These are phyloP conservation scores for Periconia sp. DNA, from an alignment of 2,329 filamentous ascomycete genomes.

Conservation along the genomic window DNA sequence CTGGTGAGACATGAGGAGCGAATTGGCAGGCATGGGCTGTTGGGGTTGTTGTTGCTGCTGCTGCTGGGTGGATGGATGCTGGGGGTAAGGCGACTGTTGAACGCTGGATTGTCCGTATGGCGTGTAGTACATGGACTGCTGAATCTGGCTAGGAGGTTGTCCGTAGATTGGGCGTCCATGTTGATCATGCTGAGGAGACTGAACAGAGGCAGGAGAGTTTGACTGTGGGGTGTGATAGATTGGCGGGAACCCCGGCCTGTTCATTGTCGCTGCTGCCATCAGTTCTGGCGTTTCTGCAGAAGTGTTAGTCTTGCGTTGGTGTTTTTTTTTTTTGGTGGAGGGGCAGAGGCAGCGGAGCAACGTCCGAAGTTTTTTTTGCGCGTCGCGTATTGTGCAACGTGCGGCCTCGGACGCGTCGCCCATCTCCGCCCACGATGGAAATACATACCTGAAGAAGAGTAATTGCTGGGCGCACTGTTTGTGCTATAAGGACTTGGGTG, in stretches of 20 bases:
- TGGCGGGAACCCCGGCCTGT: constrained; percentile 71
- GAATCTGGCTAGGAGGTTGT: constrained; percentile 75
- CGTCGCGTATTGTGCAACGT: background rate
- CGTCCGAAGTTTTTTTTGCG: background rate
- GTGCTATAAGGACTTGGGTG: constrained; percentile 83
- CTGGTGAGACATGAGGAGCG: constrained; percentile 57
- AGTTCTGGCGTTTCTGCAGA: constrained; percentile 69
- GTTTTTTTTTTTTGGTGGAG: background rate
- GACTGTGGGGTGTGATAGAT: constrained; percentile 97
- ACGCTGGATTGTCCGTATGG: constrained; percentile 51
- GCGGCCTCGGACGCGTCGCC: constrained; percentile 7
- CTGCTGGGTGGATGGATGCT: constrained; percentile 56
- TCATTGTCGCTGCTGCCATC: constrained; percentile 69
- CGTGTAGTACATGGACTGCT: constrained; percentile 80
- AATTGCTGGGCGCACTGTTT: constrained; percentile 77
- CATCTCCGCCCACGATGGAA: background rate
- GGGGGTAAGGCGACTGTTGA: constrained; percentile 59
- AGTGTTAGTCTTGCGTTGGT: constrained; percentile 8
- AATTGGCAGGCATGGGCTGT: constrained; percentile 53
- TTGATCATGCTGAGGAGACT: constrained; percentile 89
- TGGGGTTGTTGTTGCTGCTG: constrained; percentile 50
- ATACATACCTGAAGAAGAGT: constrained; percentile 67
- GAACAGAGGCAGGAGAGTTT: constrained; percentile 90
- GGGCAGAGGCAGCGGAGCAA: background rate
- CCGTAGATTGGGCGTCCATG: constrained; percentile 81